Base-by-base conservation (phyloP, 305 asterid species). In the Andrographis paniculata region DNA sequence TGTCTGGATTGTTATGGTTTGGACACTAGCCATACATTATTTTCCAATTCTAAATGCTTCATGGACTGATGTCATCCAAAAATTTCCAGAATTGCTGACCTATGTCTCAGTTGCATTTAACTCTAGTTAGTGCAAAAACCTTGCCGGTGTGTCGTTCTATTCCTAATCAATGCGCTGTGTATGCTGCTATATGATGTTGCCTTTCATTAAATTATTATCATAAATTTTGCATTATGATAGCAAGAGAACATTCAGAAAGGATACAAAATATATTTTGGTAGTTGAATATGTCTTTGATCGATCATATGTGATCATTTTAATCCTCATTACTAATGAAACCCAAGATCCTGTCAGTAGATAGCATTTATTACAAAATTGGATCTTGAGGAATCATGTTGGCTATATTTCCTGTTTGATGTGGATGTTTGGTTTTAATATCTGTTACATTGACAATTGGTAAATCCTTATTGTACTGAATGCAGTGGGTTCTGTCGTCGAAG, bases 401-500 rank as follows among this genome's bases (percentile, higher is more conserved):
- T 50, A 11, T 28, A 6, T 12, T 41, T 24, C 40, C 18, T 14
- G 42, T 21, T 42, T 42, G 17, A 30, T 42, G 38, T 24, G 35
- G 14, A 4, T 42, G 22, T 24, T 5, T 37, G 17, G 42, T 45
- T 37, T 9, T 31, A 46, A 14, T 20, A 42, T 42, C 14, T 42
- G 17, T 56, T 38, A 21, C 38, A 30, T 52, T 48, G 45, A 56
- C 58, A 37, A 37, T 37, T 4, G 40, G 22, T 63, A 51, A 27
- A 45, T 36, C 17, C 60, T 33, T 28, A n/a, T 23, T 53, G 53
- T 12, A 11, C 41, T 49, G 16, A 43, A 38, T 79, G 82, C 84
- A 86, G 96, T 86, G 97, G 97, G 85, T 89, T 50, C 72, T 89
- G 54, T 85, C 97, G 22, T 89, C 97, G 2, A 89, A 82, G 73